Conservation (phyloP, 192 early-diverging fungal genomes). For the Funneliformis geosporum region DNA sequence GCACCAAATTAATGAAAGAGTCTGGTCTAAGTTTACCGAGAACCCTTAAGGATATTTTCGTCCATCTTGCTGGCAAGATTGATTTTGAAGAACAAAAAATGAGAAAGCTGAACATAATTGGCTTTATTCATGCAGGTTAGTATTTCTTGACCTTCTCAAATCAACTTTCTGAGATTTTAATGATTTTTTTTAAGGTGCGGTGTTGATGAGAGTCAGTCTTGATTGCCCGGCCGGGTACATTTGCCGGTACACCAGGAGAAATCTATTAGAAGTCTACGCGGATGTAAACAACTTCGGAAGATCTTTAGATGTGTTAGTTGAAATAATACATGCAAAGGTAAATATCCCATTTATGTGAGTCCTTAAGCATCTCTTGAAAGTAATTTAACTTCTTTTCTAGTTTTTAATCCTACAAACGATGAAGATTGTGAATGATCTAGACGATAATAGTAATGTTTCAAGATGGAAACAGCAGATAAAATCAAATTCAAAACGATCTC, state of each 20-base stretch:
- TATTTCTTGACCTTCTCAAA: not conserved
- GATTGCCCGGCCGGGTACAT: slow-evolving; percentile 35
- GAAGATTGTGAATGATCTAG: slow-evolving; percentile 27
- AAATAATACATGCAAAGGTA: slow-evolving; percentile 35
- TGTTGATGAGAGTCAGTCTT: slow-evolving; percentile 32
- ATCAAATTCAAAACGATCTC: slow-evolving; percentile 10
- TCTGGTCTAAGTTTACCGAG: slow-evolving; percentile 32
- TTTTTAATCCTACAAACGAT: slow-evolving; percentile 33
- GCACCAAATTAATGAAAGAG: slow-evolving; percentile 34
- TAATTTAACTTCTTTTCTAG: slow-evolving; percentile 24
- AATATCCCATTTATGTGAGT: slow-evolving; percentile 13
- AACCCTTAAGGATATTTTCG: slow-evolving; percentile 34
- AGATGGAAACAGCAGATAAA: slow-evolving; percentile 30
- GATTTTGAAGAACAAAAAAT: slow-evolving; percentile 33
- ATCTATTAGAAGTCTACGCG: slow-evolving; percentile 32
- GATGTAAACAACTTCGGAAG: slow-evolving; percentile 29
- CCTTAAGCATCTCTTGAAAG: slow-evolving; percentile 23
- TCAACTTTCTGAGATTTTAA: slow-evolving; percentile 19
- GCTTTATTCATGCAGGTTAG: slow-evolving; percentile 35
- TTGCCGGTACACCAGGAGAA: slow-evolving; percentile 32
- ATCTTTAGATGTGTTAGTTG: slow-evolving; percentile 32
- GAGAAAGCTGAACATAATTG: slow-evolving; percentile 33
- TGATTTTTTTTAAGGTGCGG: slow-evolving; percentile 33
- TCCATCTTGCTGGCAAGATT: slow-evolving; percentile 33
- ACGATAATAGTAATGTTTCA: slow-evolving; percentile 19